phyloP scores from a whole-genome alignment of 805 yeast genomes.

The Pichia rugopelliculosa region DNA sequence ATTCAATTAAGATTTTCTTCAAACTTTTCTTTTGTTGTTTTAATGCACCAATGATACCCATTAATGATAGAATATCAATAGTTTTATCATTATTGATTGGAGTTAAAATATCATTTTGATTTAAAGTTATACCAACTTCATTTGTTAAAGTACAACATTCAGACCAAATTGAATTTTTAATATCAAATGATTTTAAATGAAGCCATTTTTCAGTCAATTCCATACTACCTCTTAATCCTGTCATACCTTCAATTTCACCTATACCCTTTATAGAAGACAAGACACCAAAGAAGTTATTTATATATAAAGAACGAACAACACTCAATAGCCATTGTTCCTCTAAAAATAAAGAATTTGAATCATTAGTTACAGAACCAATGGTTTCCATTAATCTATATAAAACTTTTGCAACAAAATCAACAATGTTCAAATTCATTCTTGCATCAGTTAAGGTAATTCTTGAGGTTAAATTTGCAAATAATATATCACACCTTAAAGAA shows the following conservation, averaged over 20 bases:
- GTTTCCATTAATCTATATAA: constrained; percentile 36
- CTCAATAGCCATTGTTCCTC: constrained; percentile 23
- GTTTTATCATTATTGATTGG: background rate
- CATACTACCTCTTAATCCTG: constrained; percentile 14
- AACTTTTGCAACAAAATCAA: constrained; percentile 39
- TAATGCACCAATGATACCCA: constrained; percentile 8
- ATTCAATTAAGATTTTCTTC: constrained; percentile 12
- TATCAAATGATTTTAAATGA: background rate
- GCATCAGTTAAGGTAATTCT: constrained; percentile 37
- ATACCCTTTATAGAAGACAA: constrained; percentile 18
- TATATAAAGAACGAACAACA: constrained; percentile 9
- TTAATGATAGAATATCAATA: constrained; percentile 1
- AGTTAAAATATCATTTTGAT: background rate
- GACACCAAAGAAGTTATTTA: constrained; percentile 13
- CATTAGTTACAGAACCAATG: constrained; percentile 1
- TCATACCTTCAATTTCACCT: constrained; percentile 18
- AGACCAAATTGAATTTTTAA: constrained; percentile 5
- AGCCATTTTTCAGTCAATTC: constrained; percentile 11
- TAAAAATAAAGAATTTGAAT: constrained; percentile 10
- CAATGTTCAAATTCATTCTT: constrained; percentile 36
- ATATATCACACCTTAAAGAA: constrained; percentile 16
- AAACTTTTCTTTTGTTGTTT: constrained; percentile 11
- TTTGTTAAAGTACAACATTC: constrained; percentile 2
- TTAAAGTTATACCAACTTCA: constrained; percentile 10
- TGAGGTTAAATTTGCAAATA: constrained; percentile 36